A percentile compares a stretch with the other conserved stretches of the same genome.
Conservation (phyloP, 805 yeast genomes). For the Phaffomyces antillensis region DNA sequence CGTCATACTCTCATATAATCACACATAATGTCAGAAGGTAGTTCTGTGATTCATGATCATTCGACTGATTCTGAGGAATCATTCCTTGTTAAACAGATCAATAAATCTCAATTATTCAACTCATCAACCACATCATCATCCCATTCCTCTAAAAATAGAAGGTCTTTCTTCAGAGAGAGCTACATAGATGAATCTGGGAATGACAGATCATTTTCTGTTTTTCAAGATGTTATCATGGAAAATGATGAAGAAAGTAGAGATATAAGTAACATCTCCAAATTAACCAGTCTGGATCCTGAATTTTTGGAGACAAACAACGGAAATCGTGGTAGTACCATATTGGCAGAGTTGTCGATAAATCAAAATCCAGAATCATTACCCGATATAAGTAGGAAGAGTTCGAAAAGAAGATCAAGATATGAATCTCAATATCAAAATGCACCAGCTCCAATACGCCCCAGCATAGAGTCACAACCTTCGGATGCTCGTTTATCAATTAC, state of each 20-base stretch:
- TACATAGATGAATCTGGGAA: constrained; percentile 21
- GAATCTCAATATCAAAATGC: background rate
- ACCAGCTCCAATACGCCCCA: background rate
- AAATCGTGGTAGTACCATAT: constrained; percentile 3
- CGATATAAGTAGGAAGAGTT: constrained; percentile 1
- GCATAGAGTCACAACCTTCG: background rate
- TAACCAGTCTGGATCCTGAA: constrained; percentile 16
- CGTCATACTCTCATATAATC: background rate
- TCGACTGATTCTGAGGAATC: constrained; percentile 26
- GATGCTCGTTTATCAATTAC: background rate
- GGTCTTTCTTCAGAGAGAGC: constrained; percentile 20
- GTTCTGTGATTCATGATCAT: constrained; percentile 4
- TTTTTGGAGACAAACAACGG: background rate
- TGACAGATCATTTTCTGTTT: constrained; percentile 17
- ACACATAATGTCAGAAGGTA: background rate
- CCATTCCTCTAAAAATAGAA: constrained; percentile 9
- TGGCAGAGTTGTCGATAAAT: constrained; percentile 9
- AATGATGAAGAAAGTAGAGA: constrained; percentile 16
- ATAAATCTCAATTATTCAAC: constrained; percentile 20
- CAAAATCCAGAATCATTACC: background rate
- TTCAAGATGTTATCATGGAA: constrained; percentile 20
- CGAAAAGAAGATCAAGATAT: constrained; percentile 1
- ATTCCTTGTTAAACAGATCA: constrained; percentile 21
- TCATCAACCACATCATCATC: constrained; percentile 9
- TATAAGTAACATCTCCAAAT: constrained; percentile 12